Evolutionary conservation across 495 filamentous ascomycete genomes (phyloP).

Genomic region (Trichocladium uniseriatum): DNA sequence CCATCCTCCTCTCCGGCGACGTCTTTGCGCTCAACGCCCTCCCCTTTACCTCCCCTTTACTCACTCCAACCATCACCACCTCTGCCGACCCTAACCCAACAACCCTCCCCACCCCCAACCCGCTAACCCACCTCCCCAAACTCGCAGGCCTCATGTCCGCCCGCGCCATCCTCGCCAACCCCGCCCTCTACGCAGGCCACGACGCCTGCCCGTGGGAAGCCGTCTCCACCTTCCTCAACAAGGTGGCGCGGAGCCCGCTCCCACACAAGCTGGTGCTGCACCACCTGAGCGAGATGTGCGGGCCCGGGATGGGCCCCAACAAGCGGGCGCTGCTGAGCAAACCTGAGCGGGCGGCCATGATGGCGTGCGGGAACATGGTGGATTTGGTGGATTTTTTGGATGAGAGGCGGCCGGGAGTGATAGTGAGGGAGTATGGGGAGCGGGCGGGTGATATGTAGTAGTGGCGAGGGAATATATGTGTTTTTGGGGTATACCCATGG

Average conservation of each 20-base stretch:
- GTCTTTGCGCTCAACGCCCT: conserved; percentile 43
- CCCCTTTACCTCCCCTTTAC: conserved; percentile 34
- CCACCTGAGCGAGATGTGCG: conserved; percentile 56
- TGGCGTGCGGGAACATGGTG: conserved; percentile 42
- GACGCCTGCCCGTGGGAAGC: conserved; percentile 49
- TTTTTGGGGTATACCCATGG: too few species aligned
- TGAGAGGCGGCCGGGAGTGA: conserved; percentile 30
- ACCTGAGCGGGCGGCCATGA: conserved; percentile 42
- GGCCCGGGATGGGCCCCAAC: conserved; percentile 39
- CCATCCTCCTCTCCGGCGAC: conserved; percentile 54
- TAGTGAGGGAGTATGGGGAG: conserved; percentile 11
- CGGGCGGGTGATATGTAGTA: background rate
- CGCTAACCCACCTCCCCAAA: conserved; percentile 20
- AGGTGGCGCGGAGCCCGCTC: conserved; percentile 42
- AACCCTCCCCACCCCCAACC: conserved; percentile 12
- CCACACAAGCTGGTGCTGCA: conserved; percentile 52
- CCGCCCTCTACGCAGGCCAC: conserved; percentile 50
- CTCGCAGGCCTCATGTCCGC: conserved; percentile 54
- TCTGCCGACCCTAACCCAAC: conserved; percentile 7
- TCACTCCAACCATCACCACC: conserved; percentile 16
- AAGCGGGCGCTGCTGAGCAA: conserved; percentile 40
- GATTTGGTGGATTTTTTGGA: conserved; percentile 56
- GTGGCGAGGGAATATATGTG: too few species aligned
- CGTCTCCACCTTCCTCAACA: conserved; percentile 48
- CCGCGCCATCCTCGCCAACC: conserved; percentile 52